Evolutionary conservation across 768 basidiomycete species (phyloP), one percentile per base, ranked within the genome.

Genomic region (Russula ochroleuca): DNA sequence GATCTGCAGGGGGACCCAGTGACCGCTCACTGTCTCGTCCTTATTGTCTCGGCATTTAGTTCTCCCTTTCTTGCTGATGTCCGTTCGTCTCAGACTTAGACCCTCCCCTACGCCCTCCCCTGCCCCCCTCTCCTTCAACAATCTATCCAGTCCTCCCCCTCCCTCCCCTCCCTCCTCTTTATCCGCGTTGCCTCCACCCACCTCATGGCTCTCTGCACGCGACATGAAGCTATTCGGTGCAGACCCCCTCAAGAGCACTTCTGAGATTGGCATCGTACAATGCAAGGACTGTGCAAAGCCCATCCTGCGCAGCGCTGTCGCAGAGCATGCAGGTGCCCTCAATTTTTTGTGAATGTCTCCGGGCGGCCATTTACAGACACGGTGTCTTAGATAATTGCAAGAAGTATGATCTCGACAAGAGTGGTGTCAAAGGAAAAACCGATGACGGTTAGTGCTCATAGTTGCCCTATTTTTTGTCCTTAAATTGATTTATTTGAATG

Each of bases 161-260:
- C 71, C 77, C 9, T 75, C 79, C 0, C 73, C 75, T 13, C 63
- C 56, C 1, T 59, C 70, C 4, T 67, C 77, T 7, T 64, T 71
- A 1, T 35, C 62, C 23, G 48, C 38, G 11, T 74, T 85, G 3
- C 81, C 83, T 0, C 91, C 92, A 0, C 92, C 93, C 0, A 88
- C 91, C 25, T 81, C 85, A 77, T 92, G 92, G 86, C 85, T 95
- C 15, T 83, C 88, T 31, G 91, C 89, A 9, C 81, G 82, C 52
- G 91, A 94, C 70, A 94, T 93, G 93, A 88, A 87, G 78, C 80
- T 89, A 65, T 96, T 90, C 73, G 92, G 92, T 37, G 79, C 86
- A 2, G 79, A 86, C 61, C 91, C 93, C 7, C 80, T 95, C 33
- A 59, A 63, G 17, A 80, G 80, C 50, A 62, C 66, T 10, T 84